Base-by-base conservation (phyloP, 192 early-diverging fungal genomes). In the Thamnidium elegans region DNA sequence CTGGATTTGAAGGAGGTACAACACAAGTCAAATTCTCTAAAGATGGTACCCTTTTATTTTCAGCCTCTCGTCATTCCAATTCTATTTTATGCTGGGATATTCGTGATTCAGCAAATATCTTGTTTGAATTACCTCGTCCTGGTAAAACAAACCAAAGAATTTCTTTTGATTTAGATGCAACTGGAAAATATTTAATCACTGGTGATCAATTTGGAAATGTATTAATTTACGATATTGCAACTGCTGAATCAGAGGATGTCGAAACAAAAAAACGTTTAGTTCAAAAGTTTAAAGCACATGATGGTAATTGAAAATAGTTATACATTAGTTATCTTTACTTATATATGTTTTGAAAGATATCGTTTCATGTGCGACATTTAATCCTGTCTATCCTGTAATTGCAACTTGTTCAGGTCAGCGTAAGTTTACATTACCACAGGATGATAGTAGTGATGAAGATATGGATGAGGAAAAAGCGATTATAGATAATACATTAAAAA, bases 31-130 rank as follows among this genome's bases (percentile, higher is more conserved):
- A 79, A 60, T 94, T 93, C 78, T 86, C 93, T 0, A 77, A 78
- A 3, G 80, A 87, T 66, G 86, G 86, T 10, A 42, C 65, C 1
- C 74, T 81, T n/a, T 64, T 94, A 11, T 94, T 84, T 70, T 81
- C 87, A 0, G 84, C 85, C 31, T 84, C 85, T 15, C 80, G 93
- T 11, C 81, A 84, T 36, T 70, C 83, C 5, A 30, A 73, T n/a
- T 52, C 55, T 30, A 82, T 94, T 15, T 75, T 82, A 1, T 90
- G 85, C 23, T 93, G 93, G 91, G 93, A 94, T 71, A 81, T 91
- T 17, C 76, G 93, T 1, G 86, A 94, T 48, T 79, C 91, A 53
- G 85, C 84, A 0, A 78, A 87, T 17, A 77, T 89, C 0, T 62
- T 89, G 20, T 74, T 75, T 20, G 69, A 74, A 1, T 45, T 89